These are phyloP conservation scores for Globisporangium alternatum DNA, from an alignment of 352 stramenopile species.

Conservation along the genomic window DNA sequence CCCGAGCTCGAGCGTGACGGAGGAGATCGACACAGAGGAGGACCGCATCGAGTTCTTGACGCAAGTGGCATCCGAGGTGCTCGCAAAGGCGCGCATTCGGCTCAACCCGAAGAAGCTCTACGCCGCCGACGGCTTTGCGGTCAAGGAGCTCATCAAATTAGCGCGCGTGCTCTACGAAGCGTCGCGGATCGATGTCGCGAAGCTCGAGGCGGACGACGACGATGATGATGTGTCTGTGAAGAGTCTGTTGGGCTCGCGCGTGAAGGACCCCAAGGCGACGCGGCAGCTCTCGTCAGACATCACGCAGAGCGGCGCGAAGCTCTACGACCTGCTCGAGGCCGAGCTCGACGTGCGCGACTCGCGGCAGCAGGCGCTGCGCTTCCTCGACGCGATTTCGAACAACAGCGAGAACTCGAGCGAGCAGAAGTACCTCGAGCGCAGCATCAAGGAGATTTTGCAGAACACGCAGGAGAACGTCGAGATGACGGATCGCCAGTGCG, in stretches of 20 bases:
- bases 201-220: slow-evolving; percentile 63
- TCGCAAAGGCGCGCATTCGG: slow-evolving; percentile 89
- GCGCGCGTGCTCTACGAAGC: slow-evolving; percentile 91
- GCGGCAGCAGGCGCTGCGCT: slow-evolving; percentile 85
- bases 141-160: slow-evolving; percentile 96
- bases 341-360: slow-evolving; percentile 88
- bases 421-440: slow-evolving; percentile 87
- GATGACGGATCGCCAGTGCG: slow-evolving; percentile 84
- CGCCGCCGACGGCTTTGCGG: slow-evolving; percentile 90
- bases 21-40: slow-evolving; percentile 95
- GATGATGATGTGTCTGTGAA: slow-evolving; percentile 72
- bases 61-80: slow-evolving; percentile 72
- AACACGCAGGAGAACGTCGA: slow-evolving; percentile 86
- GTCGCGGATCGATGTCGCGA: slow-evolving; percentile 58
- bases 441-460: slow-evolving; percentile 68
- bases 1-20: slow-evolving; percentile 79
- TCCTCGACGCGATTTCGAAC: slow-evolving; percentile 89
- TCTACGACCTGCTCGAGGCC: slow-evolving; percentile 91
- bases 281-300: slow-evolving; percentile 91
- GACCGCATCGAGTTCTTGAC: slow-evolving; percentile 95
- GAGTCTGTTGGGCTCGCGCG: slow-evolving; percentile 64
- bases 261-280: slow-evolving; percentile 90
- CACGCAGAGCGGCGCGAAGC: slow-evolving; percentile 89
- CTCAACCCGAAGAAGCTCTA: slow-evolving; percentile 97
- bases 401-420: slow-evolving; percentile 84